phyloP scores from a whole-genome alignment of 495 filamentous ascomycete species.

The Daldinia decipiens region DNA sequence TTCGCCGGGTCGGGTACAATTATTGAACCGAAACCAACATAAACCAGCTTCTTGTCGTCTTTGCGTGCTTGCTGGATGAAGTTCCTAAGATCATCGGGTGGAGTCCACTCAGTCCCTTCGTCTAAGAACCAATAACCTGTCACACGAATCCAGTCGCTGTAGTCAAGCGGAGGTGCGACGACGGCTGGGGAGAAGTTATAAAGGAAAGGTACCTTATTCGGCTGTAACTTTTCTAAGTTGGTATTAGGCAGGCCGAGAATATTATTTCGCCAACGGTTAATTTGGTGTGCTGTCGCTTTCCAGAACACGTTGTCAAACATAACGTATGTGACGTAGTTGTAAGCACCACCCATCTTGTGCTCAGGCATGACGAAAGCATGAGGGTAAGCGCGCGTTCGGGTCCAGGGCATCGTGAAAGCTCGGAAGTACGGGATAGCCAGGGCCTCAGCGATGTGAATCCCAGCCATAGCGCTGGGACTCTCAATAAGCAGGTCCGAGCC shows the following conservation, averaged over 20 bases:
- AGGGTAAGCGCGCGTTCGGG: slow-evolving; percentile 92
- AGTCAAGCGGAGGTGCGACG: slow-evolving; percentile 91
- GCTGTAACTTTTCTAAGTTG: slow-evolving; percentile 88
- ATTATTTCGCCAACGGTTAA: slow-evolving; percentile 92
- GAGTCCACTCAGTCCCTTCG: slow-evolving; percentile 78
- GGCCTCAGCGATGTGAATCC: slow-evolving; percentile 98
- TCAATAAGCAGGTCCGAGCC: slow-evolving; percentile 92
- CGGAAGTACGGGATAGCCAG: slow-evolving; percentile 94
- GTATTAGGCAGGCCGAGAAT: slow-evolving; percentile 82
- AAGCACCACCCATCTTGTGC: slow-evolving; percentile 91
- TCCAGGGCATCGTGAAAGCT: slow-evolving; percentile 99
- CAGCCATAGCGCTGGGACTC: slow-evolving; percentile 96
- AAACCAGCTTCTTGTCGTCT: slow-evolving; percentile 92
- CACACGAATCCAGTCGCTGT: slow-evolving; percentile 95
- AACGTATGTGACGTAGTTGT: slow-evolving; percentile 95
- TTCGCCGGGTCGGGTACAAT: slow-evolving; percentile 91
- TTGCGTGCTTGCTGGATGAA: slow-evolving; percentile 84
- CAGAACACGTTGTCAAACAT: slow-evolving; percentile 98
- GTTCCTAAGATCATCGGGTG: slow-evolving; percentile 74
- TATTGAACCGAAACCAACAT: slow-evolving; percentile 96
- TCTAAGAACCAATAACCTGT: slow-evolving; percentile 99
- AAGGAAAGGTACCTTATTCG: slow-evolving; percentile 94
- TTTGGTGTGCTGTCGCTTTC: slow-evolving; percentile 88
- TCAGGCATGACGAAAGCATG: slow-evolving; percentile 97
- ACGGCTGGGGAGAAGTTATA: slow-evolving; percentile 97